Percentiles rank a stretch among this genome's conserved stretches.
Evolutionary conservation across 192 early-diverging fungal genomes (phyloP).

Genomic region (Globomyces pollinis-pini): DNA sequence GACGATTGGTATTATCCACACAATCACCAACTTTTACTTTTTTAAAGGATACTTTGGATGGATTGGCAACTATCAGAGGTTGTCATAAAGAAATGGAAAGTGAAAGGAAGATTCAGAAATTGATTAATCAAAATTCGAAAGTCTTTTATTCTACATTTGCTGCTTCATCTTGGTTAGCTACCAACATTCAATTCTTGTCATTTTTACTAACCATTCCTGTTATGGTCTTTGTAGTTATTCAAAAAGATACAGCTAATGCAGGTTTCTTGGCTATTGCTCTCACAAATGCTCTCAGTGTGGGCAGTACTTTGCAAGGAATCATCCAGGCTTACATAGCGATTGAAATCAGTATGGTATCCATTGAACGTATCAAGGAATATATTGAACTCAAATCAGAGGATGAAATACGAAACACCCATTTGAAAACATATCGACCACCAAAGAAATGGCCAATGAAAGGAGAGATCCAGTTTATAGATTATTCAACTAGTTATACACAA

Average conservation of each 20-base stretch:
- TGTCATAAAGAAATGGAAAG: conserved; percentile 45
- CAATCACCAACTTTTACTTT: conserved; percentile 22
- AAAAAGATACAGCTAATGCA: conserved; percentile 30
- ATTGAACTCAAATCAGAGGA: conserved; percentile 26
- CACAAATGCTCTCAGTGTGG: conserved; percentile 34
- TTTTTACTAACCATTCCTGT: conserved; percentile 68
- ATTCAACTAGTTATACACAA: conserved; percentile 18
- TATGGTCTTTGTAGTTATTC: conserved; percentile 60
- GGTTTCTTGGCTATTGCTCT: conserved; percentile 24
- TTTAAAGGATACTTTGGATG: conserved; percentile 11
- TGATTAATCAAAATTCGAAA: conserved; percentile 70
- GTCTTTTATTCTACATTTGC: conserved; percentile 67
- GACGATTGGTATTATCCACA: conserved; percentile 24
- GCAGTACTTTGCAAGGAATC: conserved; percentile 54
- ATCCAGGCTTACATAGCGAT: conserved; percentile 49
- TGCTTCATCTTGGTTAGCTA: conserved; percentile 55
- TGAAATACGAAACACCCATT: conserved; percentile 41
- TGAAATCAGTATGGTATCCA: conserved; percentile 31
- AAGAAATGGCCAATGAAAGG: conserved; percentile 11
- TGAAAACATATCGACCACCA: conserved; percentile 23
- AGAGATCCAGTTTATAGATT: conserved; percentile 9
- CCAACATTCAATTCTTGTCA: conserved; percentile 76
- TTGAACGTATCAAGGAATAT: conserved; percentile 40
- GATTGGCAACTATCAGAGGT: conserved; percentile 11
- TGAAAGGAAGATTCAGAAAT: conserved; percentile 57